Evolutionary conservation across 108 stramenopile genomes (phyloP), one percentile per base, ranked within the genome.

Genomic region (Aureococcus anophagefferens): DNA sequence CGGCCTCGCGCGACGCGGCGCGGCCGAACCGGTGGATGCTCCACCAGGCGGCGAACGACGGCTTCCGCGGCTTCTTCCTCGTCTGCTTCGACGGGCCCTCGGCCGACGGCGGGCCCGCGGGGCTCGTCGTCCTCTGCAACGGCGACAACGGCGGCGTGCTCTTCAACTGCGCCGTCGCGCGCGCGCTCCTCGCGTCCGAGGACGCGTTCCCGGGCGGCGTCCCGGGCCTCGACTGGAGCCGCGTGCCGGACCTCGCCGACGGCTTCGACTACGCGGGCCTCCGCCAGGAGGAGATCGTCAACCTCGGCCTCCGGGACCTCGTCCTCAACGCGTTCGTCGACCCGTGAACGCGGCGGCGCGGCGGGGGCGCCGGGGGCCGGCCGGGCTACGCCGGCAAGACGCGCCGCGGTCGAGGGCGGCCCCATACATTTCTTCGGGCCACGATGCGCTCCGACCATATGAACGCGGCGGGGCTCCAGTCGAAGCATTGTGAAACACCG

Each of bases 41-140:
- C 31, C 75, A 76, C 40, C 75, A 76, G 35, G 75, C 69, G 13
- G 75, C 75, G 0, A 76, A 76, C 67, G 75, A 76, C 33, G 75
- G 75, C 16, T 72, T 40, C 30, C 70, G 75, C 35, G 75, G 68
- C 29, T 30, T 76, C 11, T 76, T 70, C 64, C 35, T 76, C 15
- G 36, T 71, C 29, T 76, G 75, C 66, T 76, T 76, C 37, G 66
- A 76, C 21, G 75, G 75, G 0, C 75, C 75, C 16, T 63, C 70
- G 29, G 65, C 65, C 34, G 75, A 45, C 16, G 32, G 64, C 25
- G 51, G 51, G 1, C 51, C 51, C 51, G 21, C 3, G 21, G 66
- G 75, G 30, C 17, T 71, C 29, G 35, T 45, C 64, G 37, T 45
- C 32, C 30, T 76, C 15, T 46, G 46, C 37, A 76, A 76, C 31